These are phyloP conservation scores for Fusarium equiseti DNA, from an alignment of 2,329 filamentous ascomycete species.

Conservation along the genomic window DNA sequence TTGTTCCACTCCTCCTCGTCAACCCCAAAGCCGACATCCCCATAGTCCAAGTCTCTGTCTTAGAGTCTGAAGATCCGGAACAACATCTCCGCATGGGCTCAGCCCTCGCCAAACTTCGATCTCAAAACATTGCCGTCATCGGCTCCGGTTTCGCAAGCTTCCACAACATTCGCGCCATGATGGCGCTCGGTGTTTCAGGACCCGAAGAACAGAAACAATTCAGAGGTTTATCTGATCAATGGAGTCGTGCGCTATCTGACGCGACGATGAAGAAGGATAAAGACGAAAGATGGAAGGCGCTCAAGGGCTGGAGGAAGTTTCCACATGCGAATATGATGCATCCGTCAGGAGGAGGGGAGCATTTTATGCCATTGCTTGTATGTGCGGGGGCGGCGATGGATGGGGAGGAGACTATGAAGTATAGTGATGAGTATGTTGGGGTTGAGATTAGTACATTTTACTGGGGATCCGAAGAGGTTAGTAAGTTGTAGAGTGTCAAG, in stretches of 20 bases:
- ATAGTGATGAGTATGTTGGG: slow-evolving; percentile 63
- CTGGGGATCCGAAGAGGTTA: slow-evolving; percentile 57
- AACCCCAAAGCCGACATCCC: slow-evolving; percentile 64
- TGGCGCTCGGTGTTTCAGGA: slow-evolving; percentile 48
- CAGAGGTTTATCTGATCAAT: slow-evolving; percentile 50
- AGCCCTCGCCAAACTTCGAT: slow-evolving; percentile 63
- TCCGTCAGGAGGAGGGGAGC: slow-evolving; percentile 65
- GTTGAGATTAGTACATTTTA: slow-evolving; percentile 68
- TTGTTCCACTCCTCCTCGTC: slow-evolving; percentile 68
- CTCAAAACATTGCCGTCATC: slow-evolving; percentile 67
- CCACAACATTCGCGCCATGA: slow-evolving; percentile 66
- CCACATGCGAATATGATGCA: slow-evolving; percentile 65
- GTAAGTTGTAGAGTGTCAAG: neutral
- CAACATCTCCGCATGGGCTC: slow-evolving; percentile 65
- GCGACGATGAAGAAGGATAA: slow-evolving; percentile 53
- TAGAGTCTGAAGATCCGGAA: slow-evolving; percentile 62
- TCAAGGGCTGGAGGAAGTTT: slow-evolving; percentile 62
- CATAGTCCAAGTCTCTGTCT: slow-evolving; percentile 68
- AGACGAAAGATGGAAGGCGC: slow-evolving; percentile 54
- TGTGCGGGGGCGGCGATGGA: slow-evolving; percentile 64
- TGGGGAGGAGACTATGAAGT: slow-evolving; percentile 56
- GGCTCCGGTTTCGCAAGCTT: slow-evolving; percentile 71
- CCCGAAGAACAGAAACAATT: slow-evolving; percentile 43
- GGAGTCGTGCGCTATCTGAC: slow-evolving; percentile 61
- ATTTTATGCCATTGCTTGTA: slow-evolving; percentile 70